These are phyloP conservation scores for Diaporthe ampelina DNA, from an alignment of 2,329 filamentous ascomycete genomes.

Conservation along the genomic window DNA sequence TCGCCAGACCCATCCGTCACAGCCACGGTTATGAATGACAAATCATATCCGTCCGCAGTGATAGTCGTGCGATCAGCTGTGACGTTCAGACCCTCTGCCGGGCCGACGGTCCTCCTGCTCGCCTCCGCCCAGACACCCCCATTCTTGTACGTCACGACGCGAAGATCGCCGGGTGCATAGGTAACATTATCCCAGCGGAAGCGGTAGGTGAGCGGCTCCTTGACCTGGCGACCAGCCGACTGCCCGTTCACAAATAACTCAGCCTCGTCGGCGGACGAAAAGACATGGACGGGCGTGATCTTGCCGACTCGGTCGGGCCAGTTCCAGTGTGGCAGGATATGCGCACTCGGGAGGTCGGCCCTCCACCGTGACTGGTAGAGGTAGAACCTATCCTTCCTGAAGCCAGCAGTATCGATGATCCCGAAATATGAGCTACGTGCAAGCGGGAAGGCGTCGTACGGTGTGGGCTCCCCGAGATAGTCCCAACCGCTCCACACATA, in stretches of 20 bases:
- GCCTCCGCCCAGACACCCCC: slow-evolving; percentile 61
- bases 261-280: slow-evolving; percentile 64
- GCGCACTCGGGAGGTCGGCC: slow-evolving; percentile 60
- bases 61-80: slow-evolving; percentile 58
- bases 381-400: slow-evolving; percentile 69
- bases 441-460: slow-evolving; percentile 53
- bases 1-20: slow-evolving; percentile 60
- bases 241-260: slow-evolving; percentile 68
- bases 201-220: slow-evolving; percentile 56
- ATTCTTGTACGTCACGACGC: slow-evolving; percentile 63
- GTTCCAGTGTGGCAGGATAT: slow-evolving; percentile 69
- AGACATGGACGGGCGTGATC: slow-evolving; percentile 68
- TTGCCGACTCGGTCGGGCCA: slow-evolving; percentile 63
- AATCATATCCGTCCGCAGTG: slow-evolving; percentile 57
- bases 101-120: slow-evolving; percentile 57
- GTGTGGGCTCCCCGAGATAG: slow-evolving; percentile 64
- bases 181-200: slow-evolving; percentile 66
- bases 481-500: slow-evolving; percentile 67
- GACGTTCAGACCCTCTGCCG: slow-evolving; percentile 53
- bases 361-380: slow-evolving; percentile 69
- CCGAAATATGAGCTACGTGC: slow-evolving; percentile 68
- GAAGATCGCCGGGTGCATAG: slow-evolving; percentile 62
- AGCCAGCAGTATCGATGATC: slow-evolving; percentile 69
- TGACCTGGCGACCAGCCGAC: slow-evolving; percentile 58
- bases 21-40: slow-evolving; percentile 60